Base-by-base conservation (phyloP, 257 asterid species). In the Ophiorrhiza pumila region DNA sequence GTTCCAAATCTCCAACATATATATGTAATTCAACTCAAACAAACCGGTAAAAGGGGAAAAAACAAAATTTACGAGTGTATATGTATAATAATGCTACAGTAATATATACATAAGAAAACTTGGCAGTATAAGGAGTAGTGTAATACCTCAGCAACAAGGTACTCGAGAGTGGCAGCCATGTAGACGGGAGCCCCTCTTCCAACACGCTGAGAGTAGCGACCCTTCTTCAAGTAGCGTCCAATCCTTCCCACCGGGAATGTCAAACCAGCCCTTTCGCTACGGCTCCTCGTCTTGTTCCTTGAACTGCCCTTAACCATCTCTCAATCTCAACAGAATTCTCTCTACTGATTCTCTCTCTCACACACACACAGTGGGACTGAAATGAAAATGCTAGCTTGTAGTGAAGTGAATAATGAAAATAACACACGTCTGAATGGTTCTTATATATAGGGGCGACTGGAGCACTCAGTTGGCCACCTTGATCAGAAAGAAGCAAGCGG, bases 231-330 rank as follows among this genome's bases (percentile, higher is more conserved):
- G 73, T 52, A 78, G 9, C 85, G 78, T 2, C 78, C 80, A 12
- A 81, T 78, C 65, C 85, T 81, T 1, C 85, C 83, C 20, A 81
- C 85, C 18, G 85, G 83, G 39, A 81, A 81, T 20, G 55, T 76
- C 22, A 81, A 57, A 2, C 80, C 85, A 13, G 83, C 85, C 80
- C 71, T 82, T 3, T 69, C 73, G 34, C 79, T 79, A 17, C 75
- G 74, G 2, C 63, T 79, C 18, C n/a, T n/a, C n/a, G n/a, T n/a
- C n/a, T n/a, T n/a, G n/a, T n/a, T n/a, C n/a, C n/a, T n/a, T n/a
- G n/a, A n/a, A n/a, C n/a, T n/a, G n/a, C n/a, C n/a, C n/a, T n/a
- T n/a, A n/a, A n/a, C n/a, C n/a, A n/a, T 77, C 71, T 55, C 86
- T 79, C 32, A 81, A 75, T 22, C 15, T 9, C 5, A 25, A 58